Evolutionary conservation across 78 protist species (phyloP).

Genomic region (Dictyostelium firmibasis): DNA sequence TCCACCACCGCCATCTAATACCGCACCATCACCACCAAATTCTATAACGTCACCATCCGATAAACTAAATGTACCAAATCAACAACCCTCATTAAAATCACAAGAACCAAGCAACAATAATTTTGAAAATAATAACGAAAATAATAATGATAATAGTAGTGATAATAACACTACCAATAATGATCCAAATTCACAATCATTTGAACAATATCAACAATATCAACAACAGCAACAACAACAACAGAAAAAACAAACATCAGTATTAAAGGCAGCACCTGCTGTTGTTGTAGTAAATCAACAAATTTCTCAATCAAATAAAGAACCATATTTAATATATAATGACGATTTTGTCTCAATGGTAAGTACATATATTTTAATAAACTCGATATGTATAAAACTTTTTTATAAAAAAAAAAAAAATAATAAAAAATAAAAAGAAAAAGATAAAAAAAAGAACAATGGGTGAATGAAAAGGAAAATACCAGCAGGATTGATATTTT

Average conservation of each 20-base stretch:
- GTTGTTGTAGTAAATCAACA: not conserved
- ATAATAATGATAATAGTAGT: not conserved
- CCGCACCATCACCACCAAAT: not conserved
- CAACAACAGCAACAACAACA: no score
- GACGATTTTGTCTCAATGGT: slow-evolving; percentile 73
- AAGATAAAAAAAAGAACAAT: not conserved
- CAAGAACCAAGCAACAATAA: not conserved
- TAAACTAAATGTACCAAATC: not conserved
- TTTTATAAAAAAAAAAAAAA: not conserved
- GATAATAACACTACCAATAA: not conserved
- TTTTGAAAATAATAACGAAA: not conserved
- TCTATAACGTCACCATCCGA: not conserved
- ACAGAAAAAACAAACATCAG: not conserved
- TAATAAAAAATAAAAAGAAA: not conserved
- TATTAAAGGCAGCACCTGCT: slow-evolving; percentile 49
- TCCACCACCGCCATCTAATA: slow-evolving; percentile 29
- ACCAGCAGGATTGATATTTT: not conserved
- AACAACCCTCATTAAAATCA: not conserved
- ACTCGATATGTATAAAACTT: not conserved
- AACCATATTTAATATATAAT: slow-evolving; percentile 27
- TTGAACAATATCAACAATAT: not conserved
- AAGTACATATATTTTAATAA: slow-evolving; percentile 12
- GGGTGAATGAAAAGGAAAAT: not conserved
- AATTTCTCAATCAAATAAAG: not conserved
- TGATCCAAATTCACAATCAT: not conserved